Base-by-base conservation (phyloP, 441 rosid genomes). In the Corymbia calophylla region DNA sequence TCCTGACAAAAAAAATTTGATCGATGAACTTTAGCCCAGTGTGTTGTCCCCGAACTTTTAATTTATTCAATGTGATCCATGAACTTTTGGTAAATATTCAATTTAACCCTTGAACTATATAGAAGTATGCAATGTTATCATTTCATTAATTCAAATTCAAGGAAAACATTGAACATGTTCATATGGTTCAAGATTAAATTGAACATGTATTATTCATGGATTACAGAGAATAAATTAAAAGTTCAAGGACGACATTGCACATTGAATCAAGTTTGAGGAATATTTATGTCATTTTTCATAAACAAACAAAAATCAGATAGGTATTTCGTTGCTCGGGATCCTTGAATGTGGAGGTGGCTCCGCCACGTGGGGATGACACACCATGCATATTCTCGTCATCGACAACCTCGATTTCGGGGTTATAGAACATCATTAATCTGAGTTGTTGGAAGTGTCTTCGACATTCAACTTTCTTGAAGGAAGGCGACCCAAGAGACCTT, bases 71-170 rank as follows among this genome's bases (percentile, higher is more conserved):
- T 58, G 3, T 58, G 6, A 29, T 25, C 0, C 14, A 23, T 0
- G 1, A 10, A 58, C 29, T 58, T 58, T 58, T 58, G 64, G 2
- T 58, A 58, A 25, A 58, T 58, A 3, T 58, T 58, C 23, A 10
- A 23, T 58, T 58, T 58, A 23, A 6, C 10, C n/a, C 0, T 58
- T 9, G 29, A 58, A 58, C 44, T 39, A 39, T 39, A 58, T 9
- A n/a, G 9, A 25, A 2, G 14, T 58, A 9, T 58, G 6, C 25
- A 2, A 58, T 58, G 64, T 58, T 0, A 23, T 56, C 3, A 0
- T 56, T 56, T 56, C 6, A 0, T 56, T 4, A 56, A 23, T 56
- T 56, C 3, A 4, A 58, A 58, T 58, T 0, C 14, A 58, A 58
- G 5, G 0, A 13, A 27, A 10, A 58, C 25, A 58, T 58, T 58